These are phyloP conservation scores for Leishmania guyanensis DNA, from an alignment of 208 protist species.

Conservation along the genomic window DNA sequence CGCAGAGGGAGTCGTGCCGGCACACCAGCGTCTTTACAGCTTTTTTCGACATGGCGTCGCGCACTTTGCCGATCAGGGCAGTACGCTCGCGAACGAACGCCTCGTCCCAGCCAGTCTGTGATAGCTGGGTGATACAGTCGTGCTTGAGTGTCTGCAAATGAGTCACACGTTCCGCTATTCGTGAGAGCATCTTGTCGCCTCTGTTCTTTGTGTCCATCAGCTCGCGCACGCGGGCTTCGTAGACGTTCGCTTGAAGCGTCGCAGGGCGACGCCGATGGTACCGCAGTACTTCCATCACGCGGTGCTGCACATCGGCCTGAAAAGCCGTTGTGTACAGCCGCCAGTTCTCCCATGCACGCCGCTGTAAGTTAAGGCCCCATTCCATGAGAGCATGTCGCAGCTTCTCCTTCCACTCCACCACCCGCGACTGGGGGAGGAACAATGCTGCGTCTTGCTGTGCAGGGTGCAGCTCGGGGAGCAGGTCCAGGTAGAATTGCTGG, in stretches of 20 bases:
- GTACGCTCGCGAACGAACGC: constrained; percentile 44
- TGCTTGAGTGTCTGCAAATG: constrained; percentile 47
- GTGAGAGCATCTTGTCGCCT: constrained; percentile 57
- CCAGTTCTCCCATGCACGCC: constrained; percentile 31
- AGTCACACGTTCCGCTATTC: constrained; percentile 57
- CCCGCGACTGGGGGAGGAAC: constrained; percentile 44
- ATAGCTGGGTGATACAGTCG: constrained; percentile 31
- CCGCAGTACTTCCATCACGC: constrained; percentile 69
- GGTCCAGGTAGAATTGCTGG: constrained; percentile 34
- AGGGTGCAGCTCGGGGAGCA: constrained; percentile 42
- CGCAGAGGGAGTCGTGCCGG: constrained; percentile 44
- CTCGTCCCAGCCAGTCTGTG: constrained; percentile 33
- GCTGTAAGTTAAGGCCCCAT: constrained; percentile 49
- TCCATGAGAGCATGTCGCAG: constrained; percentile 45
- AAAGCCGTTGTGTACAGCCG: constrained; percentile 33
- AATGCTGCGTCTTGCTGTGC: constrained; percentile 26
- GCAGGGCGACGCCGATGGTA: constrained; percentile 81
- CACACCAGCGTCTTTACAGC: constrained; percentile 56
- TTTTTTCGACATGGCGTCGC: constrained; percentile 46
- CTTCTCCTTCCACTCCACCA: constrained; percentile 30
- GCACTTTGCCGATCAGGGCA: constrained; percentile 39
- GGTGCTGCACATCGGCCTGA: constrained; percentile 42
- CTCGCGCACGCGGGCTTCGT: constrained; percentile 80
- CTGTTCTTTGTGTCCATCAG: constrained; percentile 51
- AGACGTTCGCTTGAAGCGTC: constrained; percentile 74